Evolutionary conservation across 2,329 filamentous ascomycete species (phyloP).

Genomic region (Thyridium curvatum): DNA sequence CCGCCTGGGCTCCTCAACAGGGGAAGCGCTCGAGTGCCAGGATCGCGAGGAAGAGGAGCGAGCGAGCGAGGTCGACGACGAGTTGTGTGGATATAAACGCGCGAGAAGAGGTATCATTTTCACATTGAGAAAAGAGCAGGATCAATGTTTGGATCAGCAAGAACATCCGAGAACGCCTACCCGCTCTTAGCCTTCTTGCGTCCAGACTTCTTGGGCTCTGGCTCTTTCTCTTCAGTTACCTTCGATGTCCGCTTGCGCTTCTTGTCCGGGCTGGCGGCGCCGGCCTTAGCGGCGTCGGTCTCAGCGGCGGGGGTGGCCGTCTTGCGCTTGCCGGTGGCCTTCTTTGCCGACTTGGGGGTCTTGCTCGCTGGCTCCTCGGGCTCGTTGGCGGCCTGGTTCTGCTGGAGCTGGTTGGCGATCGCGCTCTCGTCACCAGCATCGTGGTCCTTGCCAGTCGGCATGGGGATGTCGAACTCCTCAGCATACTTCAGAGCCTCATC

Average conservation of each 20-base stretch:
- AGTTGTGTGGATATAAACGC: conserved; percentile 1
- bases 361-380: conserved; percentile 40
- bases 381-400: conserved; percentile 35
- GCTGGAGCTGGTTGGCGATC: conserved; percentile 53
- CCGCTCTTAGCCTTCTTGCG: conserved; percentile 50
- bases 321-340: conserved; percentile 43
- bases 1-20: too few relatives aligned
- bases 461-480: conserved; percentile 49
- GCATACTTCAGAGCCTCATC: conserved; percentile 55
- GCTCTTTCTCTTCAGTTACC: conserved; percentile 42
- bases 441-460: conserved; percentile 41
- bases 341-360: conserved; percentile 50
- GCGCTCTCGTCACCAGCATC: conserved; percentile 47
- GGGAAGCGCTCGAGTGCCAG: too few relatives aligned
- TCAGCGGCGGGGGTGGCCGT: conserved; percentile 41
- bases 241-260: conserved; percentile 57
- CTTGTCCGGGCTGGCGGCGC: conserved; percentile 50
- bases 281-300: conserved; percentile 30
- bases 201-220: conserved; percentile 54
- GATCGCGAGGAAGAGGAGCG: too few relatives aligned
- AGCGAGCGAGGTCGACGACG: too few relatives aligned
- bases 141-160: conserved; percentile 20
- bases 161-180: conserved; percentile 18
- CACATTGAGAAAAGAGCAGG: conserved; percentile 19
- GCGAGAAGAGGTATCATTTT: conserved; percentile 19